Base-by-base conservation (phyloP, 768 basidiomycete species). In the Leccinum variicolor region DNA sequence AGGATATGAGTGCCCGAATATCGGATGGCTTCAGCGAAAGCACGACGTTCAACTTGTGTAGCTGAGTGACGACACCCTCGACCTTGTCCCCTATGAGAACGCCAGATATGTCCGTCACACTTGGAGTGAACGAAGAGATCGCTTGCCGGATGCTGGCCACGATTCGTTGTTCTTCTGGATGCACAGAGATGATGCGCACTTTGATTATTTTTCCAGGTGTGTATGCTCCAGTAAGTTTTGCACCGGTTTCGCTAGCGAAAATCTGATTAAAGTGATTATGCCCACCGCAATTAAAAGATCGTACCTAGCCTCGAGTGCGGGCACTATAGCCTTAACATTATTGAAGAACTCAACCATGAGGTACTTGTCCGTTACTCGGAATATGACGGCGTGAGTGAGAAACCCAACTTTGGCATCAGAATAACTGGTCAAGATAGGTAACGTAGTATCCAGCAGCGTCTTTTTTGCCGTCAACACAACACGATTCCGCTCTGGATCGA, bases 261-360 rank as follows among this genome's bases (percentile, higher is more conserved):
- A n/a, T 25, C 41, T 4, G 39, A 15, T 57, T 26, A 54, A 36
- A 52, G 25, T 43, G 36, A 45, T 14, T 29, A 31, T 11, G 33
- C 17, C n/a, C 31, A 33, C 26, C 11, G 46, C n/a, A 36, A 48
- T 23, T 11, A 1, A 65, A 29, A 46, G 6, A 28, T 62, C 79
- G 45, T 73, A 94, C 92, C 88, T 90, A 11, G 88, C 84, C 77
- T 98, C 97, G 52, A 81, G 84, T 9, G 80, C 73, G 4, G 94
- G 90, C 2, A 99, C 81, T 43, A 87, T 76, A 1, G 91, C 97
- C 65, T 90, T 88, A 56, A 95, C 62, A 54, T 90, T 89, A 60
- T 94, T 95, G 69, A 89, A 99, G 64, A 97, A 91, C 67, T 97
- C 94, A 28, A 98, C 85, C 62, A 93, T 75, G 48, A 95, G 75